Base-by-base conservation (phyloP, 225 moss, liverwort and hornwort genomes). In the Pleurozium schreberi region DNA sequence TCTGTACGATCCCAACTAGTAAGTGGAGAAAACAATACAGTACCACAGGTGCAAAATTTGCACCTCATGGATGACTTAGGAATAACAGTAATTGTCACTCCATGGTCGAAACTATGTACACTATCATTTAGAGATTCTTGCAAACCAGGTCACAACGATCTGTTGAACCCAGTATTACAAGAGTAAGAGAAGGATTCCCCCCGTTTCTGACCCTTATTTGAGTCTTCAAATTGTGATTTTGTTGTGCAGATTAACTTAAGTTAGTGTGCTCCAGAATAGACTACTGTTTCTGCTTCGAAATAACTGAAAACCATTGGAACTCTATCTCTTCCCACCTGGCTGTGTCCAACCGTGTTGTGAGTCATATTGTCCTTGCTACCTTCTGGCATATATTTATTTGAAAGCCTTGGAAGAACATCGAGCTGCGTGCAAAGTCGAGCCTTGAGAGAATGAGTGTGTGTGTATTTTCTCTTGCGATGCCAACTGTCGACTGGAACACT, bases 41-140 rank as follows among this genome's bases (percentile, higher is more conserved):
- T 53, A 79, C 67, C 57, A 36, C 43, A 31, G 79, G 92, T 86
- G 92, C 86, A 92, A 80, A 85, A 88, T 88, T 60, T 89, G 88
- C 92, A 86, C 89, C 88, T 42, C 38, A 36, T 38, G 34, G 79
- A 83, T 84, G 83, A 58, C 78, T 83, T 62, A 27, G 76, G 82
- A 90, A 78, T 88, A 89, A 70, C 50, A 75, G 64, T 64, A 47
- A 81, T 49, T 81, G 74, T 49, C 55, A 58, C 14, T 36, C 69
- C 83, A 52, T 55, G 66, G 82, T 69, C 60, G 88, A 88, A 82
- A 76, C 82, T 33, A 75, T 91, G 89, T 92, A 91, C 77, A 89
- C 87, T 87, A 89, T 43, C 36, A 65, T 85, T 80, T 81, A 85
- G 67, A 84, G 81, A 58, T 81, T 87, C 65, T 63, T 74, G 79